Evolutionary conservation across 2,329 filamentous ascomycete species (phyloP).

Genomic region (Massarina eburnea): DNA sequence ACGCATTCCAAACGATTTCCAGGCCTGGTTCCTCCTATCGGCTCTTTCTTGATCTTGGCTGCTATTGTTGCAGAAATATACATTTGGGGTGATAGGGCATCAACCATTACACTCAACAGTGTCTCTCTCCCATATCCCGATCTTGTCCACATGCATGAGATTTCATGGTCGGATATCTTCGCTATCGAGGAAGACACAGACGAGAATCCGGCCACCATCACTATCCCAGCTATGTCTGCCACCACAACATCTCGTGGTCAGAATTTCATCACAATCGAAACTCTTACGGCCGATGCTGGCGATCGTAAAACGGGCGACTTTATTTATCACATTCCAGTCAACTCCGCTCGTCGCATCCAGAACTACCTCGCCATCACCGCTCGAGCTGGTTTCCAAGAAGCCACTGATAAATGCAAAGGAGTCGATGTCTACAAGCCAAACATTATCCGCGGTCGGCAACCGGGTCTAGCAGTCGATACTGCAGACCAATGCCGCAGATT

Average conservation of each 20-base stretch:
- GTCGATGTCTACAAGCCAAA: neutral
- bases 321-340: constrained; percentile 11
- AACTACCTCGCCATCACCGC: constrained; percentile 12
- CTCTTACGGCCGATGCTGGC: constrained; percentile 7
- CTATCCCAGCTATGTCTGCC: neutral
- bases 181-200: neutral
- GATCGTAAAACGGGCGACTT: constrained; percentile 11
- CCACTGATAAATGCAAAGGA: constrained; percentile 5
- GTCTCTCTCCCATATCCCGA: no score
- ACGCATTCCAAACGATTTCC: constrained; percentile 8
- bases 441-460: neutral
- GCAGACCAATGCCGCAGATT: neutral
- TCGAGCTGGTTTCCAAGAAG: neutral
- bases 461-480: neutral
- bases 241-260: neutral
- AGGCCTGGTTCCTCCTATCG: neutral
- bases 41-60: constrained; percentile 1
- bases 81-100: neutral
- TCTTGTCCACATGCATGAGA: constrained; percentile 6
- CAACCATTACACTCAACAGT: neutral
- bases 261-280: constrained; percentile 11
- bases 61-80: neutral
- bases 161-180: neutral
- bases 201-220: neutral
- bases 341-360: constrained; percentile 4